Conservation (phyloP, 1,284 basidiomycete genomes). For the Ustilago bromivora region DNA sequence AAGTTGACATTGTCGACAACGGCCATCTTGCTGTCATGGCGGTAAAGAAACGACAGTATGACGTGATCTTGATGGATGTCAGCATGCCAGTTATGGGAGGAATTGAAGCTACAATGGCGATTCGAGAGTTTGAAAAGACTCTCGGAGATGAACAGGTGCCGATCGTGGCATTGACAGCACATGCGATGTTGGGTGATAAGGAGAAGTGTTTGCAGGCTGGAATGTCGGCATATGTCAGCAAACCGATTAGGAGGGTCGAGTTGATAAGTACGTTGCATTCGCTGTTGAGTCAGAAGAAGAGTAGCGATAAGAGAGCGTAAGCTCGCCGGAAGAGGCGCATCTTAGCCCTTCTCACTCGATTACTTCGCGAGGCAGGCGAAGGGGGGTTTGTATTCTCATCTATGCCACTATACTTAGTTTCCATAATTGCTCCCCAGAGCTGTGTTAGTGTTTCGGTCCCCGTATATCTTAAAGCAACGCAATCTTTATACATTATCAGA, state of each 20-base stretch:
- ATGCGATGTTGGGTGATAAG: constrained; percentile 74
- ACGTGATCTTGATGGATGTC: constrained; percentile 88
- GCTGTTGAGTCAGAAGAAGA: constrained; percentile 55
- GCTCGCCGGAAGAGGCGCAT: constrained; percentile 11
- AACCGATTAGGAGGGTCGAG: constrained; percentile 65
- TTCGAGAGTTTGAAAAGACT: constrained; percentile 80
- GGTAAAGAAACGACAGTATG: constrained; percentile 81
- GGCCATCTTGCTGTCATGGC: constrained; percentile 90
- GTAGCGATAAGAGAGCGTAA: constrained; percentile 25
- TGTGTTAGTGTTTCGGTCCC: too few species aligned
- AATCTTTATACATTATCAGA: too few species aligned
- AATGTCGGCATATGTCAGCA: constrained; percentile 66
- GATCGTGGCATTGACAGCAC: constrained; percentile 94
- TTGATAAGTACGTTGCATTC: constrained; percentile 63
- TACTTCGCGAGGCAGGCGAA: background rate
- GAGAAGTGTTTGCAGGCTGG: constrained; percentile 67
- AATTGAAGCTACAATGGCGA: constrained; percentile 77
- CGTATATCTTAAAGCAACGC: too few species aligned
- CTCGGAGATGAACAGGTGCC: constrained; percentile 82
- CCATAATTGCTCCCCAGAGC: background rate
- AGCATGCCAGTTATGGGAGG: constrained; percentile 75
- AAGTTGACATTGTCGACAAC: constrained; percentile 97
- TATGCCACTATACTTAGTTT: background rate
- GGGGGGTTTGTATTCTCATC: background rate
- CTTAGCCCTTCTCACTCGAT: background rate